Percentiles rank a stretch among this genome's conserved stretches.
These are phyloP conservation scores for Lachancea nothofagi DNA, from an alignment of 805 yeast genomes.

Conservation along the genomic window DNA sequence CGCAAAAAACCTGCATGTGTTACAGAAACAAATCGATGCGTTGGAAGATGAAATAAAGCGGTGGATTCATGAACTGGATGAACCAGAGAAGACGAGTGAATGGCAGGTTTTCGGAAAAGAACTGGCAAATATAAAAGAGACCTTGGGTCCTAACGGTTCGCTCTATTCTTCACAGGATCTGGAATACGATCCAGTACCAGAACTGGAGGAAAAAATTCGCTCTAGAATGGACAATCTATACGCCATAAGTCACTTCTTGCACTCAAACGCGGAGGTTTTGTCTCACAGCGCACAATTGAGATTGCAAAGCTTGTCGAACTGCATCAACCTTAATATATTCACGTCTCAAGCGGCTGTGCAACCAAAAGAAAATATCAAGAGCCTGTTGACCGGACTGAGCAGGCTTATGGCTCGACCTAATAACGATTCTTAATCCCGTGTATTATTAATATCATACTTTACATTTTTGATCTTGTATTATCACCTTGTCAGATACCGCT, in stretches of 20 bases:
- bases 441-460: conserved; percentile 3
- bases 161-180: conserved; percentile 10
- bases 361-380: conserved; percentile 14
- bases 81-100: conserved; percentile 1
- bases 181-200: conserved; percentile 8
- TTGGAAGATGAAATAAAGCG: conserved; percentile 23
- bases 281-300: conserved; percentile 16
- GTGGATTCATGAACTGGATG: conserved; percentile 24
- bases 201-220: conserved; percentile 14
- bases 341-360: conserved; percentile 6
- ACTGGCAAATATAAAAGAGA: background rate
- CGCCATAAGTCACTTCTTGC: conserved; percentile 22
- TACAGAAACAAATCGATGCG: conserved; percentile 21
- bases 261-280: conserved; percentile 22
- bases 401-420: conserved; percentile 15
- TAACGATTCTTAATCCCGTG: conserved; percentile 5
- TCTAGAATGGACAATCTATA: conserved; percentile 19
- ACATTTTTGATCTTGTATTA: background rate
- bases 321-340: conserved; percentile 8
- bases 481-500: conserved; percentile 55
- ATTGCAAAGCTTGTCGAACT: conserved; percentile 17
- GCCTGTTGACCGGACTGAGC: conserved; percentile 23
- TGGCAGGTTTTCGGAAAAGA: conserved; percentile 2
- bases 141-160: conserved; percentile 11
- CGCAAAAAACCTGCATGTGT: conserved; percentile 12